phyloP scores from a whole-genome alignment of 306 rosid species.

The Cotoneaster glaucophyllus region DNA sequence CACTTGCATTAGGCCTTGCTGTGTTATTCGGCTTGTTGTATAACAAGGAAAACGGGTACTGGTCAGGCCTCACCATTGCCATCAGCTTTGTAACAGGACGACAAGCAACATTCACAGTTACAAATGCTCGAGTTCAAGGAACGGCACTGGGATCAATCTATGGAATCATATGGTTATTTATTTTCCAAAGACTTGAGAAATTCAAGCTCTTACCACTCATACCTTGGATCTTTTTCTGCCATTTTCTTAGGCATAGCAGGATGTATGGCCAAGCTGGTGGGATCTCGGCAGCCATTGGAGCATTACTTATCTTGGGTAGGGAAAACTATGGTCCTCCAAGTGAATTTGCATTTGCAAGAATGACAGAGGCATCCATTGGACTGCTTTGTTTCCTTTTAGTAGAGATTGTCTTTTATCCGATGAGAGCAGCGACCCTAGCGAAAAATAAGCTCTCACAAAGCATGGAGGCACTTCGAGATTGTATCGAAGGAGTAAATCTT shows the following conservation, averaged over 20 bases:
- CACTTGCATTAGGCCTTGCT: constrained; percentile 59
- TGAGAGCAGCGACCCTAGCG: constrained; percentile 64
- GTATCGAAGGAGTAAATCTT: constrained; percentile 26
- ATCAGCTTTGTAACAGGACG: constrained; percentile 46
- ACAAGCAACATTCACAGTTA: constrained; percentile 52
- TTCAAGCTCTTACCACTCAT: constrained; percentile 47
- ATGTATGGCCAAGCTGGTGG: constrained; percentile 89
- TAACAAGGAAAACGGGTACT: constrained; percentile 45
- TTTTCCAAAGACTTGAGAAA: constrained; percentile 23
- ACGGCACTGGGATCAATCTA: constrained; percentile 74
- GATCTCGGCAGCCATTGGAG: constrained; percentile 55
- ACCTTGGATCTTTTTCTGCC: constrained; percentile 62
- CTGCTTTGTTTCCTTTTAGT: constrained; percentile 44
- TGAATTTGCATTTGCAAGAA: constrained; percentile 60
- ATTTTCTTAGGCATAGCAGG: constrained; percentile 59
- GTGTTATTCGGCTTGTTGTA: constrained; percentile 60
- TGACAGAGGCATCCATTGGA: constrained; percentile 60
- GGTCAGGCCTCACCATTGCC: constrained; percentile 77
- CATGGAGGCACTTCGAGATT: constrained; percentile 40
- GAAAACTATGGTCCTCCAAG: constrained; percentile 48
- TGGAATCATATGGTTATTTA: constrained; percentile 50
- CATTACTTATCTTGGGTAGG: constrained; percentile 67
- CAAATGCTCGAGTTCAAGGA: constrained; percentile 75
- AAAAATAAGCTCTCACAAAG: constrained; percentile 47
- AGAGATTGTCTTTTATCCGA: constrained; percentile 45